These are phyloP conservation scores for Phytophthora nicotianae DNA, from an alignment of 352 stramenopile species.

Conservation along the genomic window DNA sequence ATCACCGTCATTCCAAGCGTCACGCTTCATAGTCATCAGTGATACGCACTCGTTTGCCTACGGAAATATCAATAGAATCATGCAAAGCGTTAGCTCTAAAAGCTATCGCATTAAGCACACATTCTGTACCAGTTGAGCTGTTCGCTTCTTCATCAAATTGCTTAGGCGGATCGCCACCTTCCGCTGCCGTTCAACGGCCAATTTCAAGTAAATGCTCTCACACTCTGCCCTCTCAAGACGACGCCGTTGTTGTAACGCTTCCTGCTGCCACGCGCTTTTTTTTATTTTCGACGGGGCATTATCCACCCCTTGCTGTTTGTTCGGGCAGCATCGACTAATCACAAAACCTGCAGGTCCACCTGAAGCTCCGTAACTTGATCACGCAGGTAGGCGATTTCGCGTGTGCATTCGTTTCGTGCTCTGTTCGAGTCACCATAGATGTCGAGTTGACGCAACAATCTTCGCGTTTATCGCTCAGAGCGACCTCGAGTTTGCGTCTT, in stretches of 20 bases:
- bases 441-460: slow-evolving; percentile 15
- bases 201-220: neutral
- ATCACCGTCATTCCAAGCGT: too few relatives aligned
- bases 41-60: too few relatives aligned
- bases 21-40: too few relatives aligned
- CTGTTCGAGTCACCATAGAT: slow-evolving; percentile 38
- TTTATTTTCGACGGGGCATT: neutral
- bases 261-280: neutral
- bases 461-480: neutral
- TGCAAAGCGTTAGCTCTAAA: too few relatives aligned
- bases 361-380: slow-evolving; percentile 40
- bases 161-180: neutral
- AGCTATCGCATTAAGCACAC: too few relatives aligned
- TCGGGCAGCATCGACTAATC: neutral
- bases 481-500: too few relatives aligned
- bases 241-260: neutral
- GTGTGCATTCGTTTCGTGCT: slow-evolving; percentile 37
- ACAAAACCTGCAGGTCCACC: slow-evolving; percentile 20
- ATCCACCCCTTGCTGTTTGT: neutral
- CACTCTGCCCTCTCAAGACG: neutral
- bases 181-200: neutral
- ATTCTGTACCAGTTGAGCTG: neutral
- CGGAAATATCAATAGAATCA: too few relatives aligned
- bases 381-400: slow-evolving; percentile 46
- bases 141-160: neutral